Evolutionary conservation across 1,139 yeast species (phyloP).

Genomic region (Kluyveromyces sp.): DNA sequence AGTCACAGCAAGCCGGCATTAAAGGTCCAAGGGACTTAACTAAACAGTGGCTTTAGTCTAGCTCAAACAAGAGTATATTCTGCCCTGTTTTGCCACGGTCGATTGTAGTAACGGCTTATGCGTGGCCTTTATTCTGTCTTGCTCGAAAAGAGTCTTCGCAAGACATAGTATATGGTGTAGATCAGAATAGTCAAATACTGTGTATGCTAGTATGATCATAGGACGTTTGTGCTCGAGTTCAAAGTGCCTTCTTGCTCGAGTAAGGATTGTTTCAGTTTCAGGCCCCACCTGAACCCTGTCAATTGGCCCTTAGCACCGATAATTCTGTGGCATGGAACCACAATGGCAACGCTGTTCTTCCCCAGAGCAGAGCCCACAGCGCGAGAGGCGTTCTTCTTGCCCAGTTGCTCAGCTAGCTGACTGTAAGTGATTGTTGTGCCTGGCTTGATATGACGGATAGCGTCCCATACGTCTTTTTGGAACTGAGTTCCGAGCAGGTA

Average conservation of each 20-base stretch:
- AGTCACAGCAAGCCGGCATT: neutral
- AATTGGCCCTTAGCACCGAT: slow-evolving; percentile 17
- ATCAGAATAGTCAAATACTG: neutral
- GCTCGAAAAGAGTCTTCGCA: neutral
- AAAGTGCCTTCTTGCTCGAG: slow-evolving; percentile 11
- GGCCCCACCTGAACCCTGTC: slow-evolving; percentile 24
- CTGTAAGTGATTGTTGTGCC: slow-evolving; percentile 21
- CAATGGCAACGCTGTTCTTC: slow-evolving; percentile 21
- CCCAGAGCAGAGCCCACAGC: slow-evolving; percentile 28
- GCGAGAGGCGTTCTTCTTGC: slow-evolving; percentile 19
- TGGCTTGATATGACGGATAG: slow-evolving; percentile 14
- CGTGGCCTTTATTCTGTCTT: too few relatives aligned
- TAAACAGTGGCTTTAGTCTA: neutral
- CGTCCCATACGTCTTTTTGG: slow-evolving; percentile 25
- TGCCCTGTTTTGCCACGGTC: too few relatives aligned
- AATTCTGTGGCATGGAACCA: slow-evolving; percentile 29
- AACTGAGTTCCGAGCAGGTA: slow-evolving; percentile 25
- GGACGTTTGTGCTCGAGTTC: slow-evolving; percentile 11
- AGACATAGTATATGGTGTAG: neutral
- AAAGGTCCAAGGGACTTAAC: too few relatives aligned
- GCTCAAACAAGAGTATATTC: too few relatives aligned
- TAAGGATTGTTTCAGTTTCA: slow-evolving; percentile 17
- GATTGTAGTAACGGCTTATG: too few relatives aligned
- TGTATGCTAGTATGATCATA: neutral
- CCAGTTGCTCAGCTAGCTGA: slow-evolving; percentile 19